Evolutionary conservation across 2,329 filamentous ascomycete genomes (phyloP), one percentile per base, ranked within the genome.

Genomic region (Penicillium sumatraense): DNA sequence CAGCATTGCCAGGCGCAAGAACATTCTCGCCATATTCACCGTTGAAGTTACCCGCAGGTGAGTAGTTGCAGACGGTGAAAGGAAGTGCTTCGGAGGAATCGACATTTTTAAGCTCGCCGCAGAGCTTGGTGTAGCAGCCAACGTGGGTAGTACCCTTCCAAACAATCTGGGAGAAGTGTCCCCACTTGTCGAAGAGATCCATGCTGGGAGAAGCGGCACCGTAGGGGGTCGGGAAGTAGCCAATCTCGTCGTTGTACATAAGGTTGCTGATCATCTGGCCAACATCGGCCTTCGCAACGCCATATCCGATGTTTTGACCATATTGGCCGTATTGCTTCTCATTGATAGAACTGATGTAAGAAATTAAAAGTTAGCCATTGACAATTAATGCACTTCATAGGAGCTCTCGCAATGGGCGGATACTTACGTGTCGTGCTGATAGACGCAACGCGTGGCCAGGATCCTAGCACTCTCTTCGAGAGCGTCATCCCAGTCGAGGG

Each of bases 51-150:
- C 90, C 91, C 60, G 86, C 78, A 58, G 86, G 82, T 63, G 78
- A 79, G 80, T 96, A 96, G 83, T 96, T 93, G 87, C 91, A 96
- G 68, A 96, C 91, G 26, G 89, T 93, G 80, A 86, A 91, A 77
- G 84, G 86, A n/a, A 86, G 21, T 5, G 5, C 18, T 13, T 11
- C 76, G 33, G 80, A 52, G 54, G 68, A 67, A 49, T 75, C 76
- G 44, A 74, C 72, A 59, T 79, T 78, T 49, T 66, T 70, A 40
- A 83, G 71, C 50, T 55, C 65, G 26, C 61, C 21, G 81, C 79
- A 86, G 73, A 62, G 58, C 18, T 72, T 68, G 24, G 74, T 83
- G 49, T 79, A 80, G 71, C 89, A 93, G 61, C 87, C 89, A 50
- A 92, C 78, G 35, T 79, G 63, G 16, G 75, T 83, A 53, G 86